Evolutionary conservation across 1,284 basidiomycete genomes (phyloP), one percentile per base, ranked within the genome.

Genomic region (Sanghuangporus sanghuang): DNA sequence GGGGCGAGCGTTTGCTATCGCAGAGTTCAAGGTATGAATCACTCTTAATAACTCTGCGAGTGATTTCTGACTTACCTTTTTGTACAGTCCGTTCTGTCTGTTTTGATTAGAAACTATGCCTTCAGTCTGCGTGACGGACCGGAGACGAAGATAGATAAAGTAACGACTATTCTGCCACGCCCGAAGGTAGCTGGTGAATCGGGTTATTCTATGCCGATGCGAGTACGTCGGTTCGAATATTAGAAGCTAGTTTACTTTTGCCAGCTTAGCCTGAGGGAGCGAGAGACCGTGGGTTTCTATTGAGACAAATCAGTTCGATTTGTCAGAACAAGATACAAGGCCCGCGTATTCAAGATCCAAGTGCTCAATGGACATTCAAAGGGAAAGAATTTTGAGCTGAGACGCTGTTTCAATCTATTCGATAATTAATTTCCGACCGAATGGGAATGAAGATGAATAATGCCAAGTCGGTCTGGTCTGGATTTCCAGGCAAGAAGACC

Each of bases 121-220:
- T 70, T 71, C 59, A 60, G 60, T 21, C 49, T 69, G 48, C 63
- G 64, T 6, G 69, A 69, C 49, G 66, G 68, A 7, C 62, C 67
- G 6, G 66, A 68, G 11, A 68, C 69, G 9, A 69, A 70, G 57
- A 53, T 70, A n/a, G 67, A 65, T n/a, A 49, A 6, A 40, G 46
- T 65, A 40, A 62, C 49, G 6, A 55, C 64, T 7, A 59, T 65
- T n/a, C 18, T 65, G 18, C 64, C 56, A 6, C 55, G 64, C 6
- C 64, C 64, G 14, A 65, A 65, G 48, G 55, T 65, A 11, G 48
- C 40, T 11, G 64, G 64, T n/a, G 64, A 65, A 52, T 21, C 62
- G 53, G 64, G 64, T 12, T 65, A 58, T 42, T 39, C 64, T 11
- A 32, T 65, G 61, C 64, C 64, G 7, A 65, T 65, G 64, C 60